Conservation (phyloP, 768 basidiomycete genomes). For the Phallus indusiatus region DNA sequence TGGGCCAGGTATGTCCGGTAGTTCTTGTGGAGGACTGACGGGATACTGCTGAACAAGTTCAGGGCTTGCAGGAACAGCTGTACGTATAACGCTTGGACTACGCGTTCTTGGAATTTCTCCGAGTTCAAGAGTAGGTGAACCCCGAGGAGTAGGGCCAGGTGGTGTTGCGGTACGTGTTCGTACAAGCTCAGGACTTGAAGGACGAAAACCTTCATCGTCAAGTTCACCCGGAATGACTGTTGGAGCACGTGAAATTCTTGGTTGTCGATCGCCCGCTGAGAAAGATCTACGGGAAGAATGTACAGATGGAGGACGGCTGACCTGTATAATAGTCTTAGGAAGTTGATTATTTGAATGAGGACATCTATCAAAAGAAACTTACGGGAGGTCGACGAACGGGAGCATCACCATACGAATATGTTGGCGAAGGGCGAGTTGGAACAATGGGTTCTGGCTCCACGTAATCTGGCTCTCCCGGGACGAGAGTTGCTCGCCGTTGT, state of each 20-base stretch:
- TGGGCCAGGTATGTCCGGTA: background rate
- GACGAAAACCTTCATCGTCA: background rate
- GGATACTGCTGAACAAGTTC: too few relatives aligned
- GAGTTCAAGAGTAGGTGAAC: background rate
- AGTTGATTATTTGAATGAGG: background rate
- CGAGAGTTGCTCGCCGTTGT: too few relatives aligned
- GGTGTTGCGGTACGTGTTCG: background rate
- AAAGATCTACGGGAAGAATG: background rate
- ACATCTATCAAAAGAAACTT: background rate
- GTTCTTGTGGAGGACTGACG: background rate
- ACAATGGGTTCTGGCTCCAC: too few relatives aligned
- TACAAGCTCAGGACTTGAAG: background rate
- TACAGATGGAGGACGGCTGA: background rate
- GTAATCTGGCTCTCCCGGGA: too few relatives aligned
- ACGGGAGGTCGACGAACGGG: background rate
- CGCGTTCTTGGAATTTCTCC: background rate
- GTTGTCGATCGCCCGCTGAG: background rate
- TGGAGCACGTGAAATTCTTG: background rate
- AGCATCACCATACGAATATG: background rate
- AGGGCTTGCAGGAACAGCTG: too few relatives aligned
- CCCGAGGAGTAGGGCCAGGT: background rate
- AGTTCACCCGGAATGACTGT: constrained; percentile 1
- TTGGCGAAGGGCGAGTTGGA: too few relatives aligned
- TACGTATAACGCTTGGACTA: background rate
- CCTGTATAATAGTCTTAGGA: background rate